Evolutionary conservation across 768 basidiomycete species (phyloP).

Genomic region (Naganishia kalamii): DNA sequence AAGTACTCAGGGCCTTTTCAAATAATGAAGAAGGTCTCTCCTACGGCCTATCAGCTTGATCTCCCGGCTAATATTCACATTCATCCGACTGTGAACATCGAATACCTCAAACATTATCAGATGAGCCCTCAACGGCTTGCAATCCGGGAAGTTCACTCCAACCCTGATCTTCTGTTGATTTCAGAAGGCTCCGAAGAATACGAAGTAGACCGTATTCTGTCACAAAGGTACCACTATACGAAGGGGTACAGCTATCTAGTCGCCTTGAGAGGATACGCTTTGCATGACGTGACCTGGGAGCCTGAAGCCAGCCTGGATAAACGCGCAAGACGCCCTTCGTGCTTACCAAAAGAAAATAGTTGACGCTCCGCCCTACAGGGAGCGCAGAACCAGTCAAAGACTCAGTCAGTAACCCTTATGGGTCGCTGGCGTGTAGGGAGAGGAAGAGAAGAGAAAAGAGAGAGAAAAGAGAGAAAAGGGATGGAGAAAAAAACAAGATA

Average conservation of each 20-base stretch:
- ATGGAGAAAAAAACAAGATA: too few relatives aligned
- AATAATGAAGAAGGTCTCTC: too few relatives aligned
- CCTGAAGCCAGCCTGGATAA: not conserved
- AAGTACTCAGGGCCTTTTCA: constrained; percentile 29
- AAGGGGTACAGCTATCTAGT: not conserved
- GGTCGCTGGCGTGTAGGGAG: too few relatives aligned
- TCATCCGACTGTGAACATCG: constrained; percentile 28
- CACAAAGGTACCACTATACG: not conserved
- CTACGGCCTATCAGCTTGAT: constrained; percentile 23
- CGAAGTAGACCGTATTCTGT: not conserved
- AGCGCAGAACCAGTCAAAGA: too few relatives aligned
- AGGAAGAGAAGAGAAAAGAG: too few relatives aligned
- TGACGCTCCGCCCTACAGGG: too few relatives aligned
- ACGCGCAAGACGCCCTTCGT: not conserved
- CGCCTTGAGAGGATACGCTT: not conserved
- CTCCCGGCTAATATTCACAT: constrained; percentile 22
- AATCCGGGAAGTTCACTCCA: not conserved
- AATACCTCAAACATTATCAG: not conserved
- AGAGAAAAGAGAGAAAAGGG: too few relatives aligned
- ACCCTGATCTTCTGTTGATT: not conserved
- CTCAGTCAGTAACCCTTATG: too few relatives aligned
- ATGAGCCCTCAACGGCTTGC: too few relatives aligned
- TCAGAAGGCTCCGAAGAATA: not conserved
- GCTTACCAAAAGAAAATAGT: too few relatives aligned
- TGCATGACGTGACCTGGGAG: not conserved